Evolutionary conservation across 352 stramenopile genomes (phyloP).

Genomic region (Globisporangium abappressorium): DNA sequence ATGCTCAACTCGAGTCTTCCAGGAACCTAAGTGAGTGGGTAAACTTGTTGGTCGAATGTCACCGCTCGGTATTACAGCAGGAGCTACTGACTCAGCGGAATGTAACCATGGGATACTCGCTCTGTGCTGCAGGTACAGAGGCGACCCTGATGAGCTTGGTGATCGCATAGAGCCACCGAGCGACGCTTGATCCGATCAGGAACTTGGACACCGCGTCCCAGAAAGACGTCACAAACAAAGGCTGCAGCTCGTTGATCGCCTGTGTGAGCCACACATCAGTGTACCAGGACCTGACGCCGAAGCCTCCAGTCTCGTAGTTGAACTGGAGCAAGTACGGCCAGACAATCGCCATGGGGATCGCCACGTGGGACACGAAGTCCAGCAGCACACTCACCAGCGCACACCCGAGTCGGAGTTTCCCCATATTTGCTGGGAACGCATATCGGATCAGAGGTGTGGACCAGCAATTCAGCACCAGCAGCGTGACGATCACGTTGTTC

Average conservation of each 20-base stretch:
- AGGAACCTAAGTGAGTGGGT: no score
- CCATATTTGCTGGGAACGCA: background rate
- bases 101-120: no score
- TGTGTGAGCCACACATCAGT: constrained; percentile 1
- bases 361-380: background rate
- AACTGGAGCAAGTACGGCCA: background rate
- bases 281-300: background rate
- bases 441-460: constrained; percentile 10
- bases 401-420: background rate
- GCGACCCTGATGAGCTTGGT: background rate
- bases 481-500: constrained; percentile 34
- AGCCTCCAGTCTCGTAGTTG: background rate
- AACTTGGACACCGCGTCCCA: background rate
- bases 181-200: background rate
- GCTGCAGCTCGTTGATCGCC: background rate
- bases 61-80: no score
- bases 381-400: background rate
- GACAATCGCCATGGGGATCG: background rate
- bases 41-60: background rate
- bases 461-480: constrained; percentile 37
- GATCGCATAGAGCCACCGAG: background rate
- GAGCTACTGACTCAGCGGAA: no score
- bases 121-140: no score
- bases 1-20: no score
- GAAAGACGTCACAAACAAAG: background rate